phyloP scores from a whole-genome alignment of 2,329 filamentous ascomycete genomes.

The Madurella fahalii region DNA sequence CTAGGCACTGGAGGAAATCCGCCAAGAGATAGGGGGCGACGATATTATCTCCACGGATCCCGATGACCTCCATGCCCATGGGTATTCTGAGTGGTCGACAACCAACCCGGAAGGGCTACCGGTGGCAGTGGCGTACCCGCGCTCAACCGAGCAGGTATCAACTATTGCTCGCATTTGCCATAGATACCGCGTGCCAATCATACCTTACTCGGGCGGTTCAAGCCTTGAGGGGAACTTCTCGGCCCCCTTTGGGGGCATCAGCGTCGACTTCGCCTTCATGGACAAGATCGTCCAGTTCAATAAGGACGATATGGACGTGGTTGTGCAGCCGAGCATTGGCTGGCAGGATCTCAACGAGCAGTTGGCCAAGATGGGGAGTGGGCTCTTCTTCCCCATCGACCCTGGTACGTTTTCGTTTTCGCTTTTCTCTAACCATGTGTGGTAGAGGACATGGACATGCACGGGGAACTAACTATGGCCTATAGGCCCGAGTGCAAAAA shows the following conservation, averaged over 20 bases:
- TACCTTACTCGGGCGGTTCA: slow-evolving; percentile 81
- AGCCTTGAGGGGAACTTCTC: slow-evolving; percentile 89
- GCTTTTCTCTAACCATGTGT: not conserved
- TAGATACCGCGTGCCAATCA: slow-evolving; percentile 76
- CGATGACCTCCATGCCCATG: slow-evolving; percentile 57
- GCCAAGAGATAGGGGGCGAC: slow-evolving; percentile 41
- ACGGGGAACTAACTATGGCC: slow-evolving; percentile 7
- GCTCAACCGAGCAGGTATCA: slow-evolving; percentile 57
- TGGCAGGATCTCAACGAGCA: slow-evolving; percentile 85
- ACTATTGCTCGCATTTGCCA: slow-evolving; percentile 65
- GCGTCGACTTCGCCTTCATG: slow-evolving; percentile 87
- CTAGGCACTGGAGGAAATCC: slow-evolving; percentile 53
- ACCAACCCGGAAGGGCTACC: slow-evolving; percentile 57
- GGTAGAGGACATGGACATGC: not conserved
- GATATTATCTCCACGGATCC: slow-evolving; percentile 60
- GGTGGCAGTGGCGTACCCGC: slow-evolving; percentile 61
- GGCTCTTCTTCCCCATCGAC: slow-evolving; percentile 88
- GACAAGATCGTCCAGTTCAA: slow-evolving; percentile 75
- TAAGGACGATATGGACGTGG: slow-evolving; percentile 85
- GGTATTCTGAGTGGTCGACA: slow-evolving; percentile 66
- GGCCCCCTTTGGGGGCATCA: slow-evolving; percentile 79
- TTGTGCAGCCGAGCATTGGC: slow-evolving; percentile 86
- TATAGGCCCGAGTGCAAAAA: slow-evolving; percentile 61
- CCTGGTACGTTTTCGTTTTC: slow-evolving; percentile 51
- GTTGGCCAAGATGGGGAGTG: slow-evolving; percentile 62